phyloP scores from a whole-genome alignment of 352 stramenopile genomes.

The Saprolegnia parasitica region DNA sequence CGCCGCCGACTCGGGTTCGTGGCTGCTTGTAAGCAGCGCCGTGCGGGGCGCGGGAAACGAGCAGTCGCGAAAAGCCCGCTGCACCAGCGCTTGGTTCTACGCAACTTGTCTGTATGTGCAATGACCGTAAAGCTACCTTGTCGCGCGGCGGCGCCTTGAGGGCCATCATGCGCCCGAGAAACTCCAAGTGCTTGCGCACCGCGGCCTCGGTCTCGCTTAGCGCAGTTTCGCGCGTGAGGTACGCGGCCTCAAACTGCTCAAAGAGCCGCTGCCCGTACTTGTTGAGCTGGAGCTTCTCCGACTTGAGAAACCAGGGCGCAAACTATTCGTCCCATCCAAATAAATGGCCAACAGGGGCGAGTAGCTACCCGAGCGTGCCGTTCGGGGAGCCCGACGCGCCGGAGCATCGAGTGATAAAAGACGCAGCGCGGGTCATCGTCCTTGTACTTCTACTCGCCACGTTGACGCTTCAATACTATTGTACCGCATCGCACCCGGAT shows the following conservation, averaged over 20 bases:
- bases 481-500: conserved; percentile 55
- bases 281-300: conserved; percentile 59
- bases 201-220: conserved; percentile 58
- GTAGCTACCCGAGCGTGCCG: conserved; percentile 52
- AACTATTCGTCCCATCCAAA: too few relatives aligned
- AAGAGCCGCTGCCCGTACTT: conserved; percentile 68
- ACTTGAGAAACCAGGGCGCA: conserved; percentile 75
- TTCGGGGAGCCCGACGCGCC: conserved; percentile 57
- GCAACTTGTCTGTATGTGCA: background rate
- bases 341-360: too few relatives aligned
- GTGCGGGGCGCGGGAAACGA: conserved; percentile 45
- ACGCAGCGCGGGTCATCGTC: conserved; percentile 59
- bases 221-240: conserved; percentile 46
- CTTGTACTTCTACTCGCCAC: conserved; percentile 42
- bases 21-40: conserved; percentile 9
- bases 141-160: conserved; percentile 28
- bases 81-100: conserved; percentile 55
- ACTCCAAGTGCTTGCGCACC: conserved; percentile 50
- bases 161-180: conserved; percentile 46
- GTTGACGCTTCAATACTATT: too few relatives aligned
- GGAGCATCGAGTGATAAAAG: conserved; percentile 77
- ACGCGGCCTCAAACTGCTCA: conserved; percentile 55
- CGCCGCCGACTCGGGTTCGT: too few relatives aligned
- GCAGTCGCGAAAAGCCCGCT: conserved; percentile 60
- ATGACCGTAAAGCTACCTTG: too few relatives aligned